A percentile compares a stretch with the other conserved stretches of the same genome.
Evolutionary conservation across 2,329 filamentous ascomycete species (phyloP).

Genomic region (Calycina herbarum): DNA sequence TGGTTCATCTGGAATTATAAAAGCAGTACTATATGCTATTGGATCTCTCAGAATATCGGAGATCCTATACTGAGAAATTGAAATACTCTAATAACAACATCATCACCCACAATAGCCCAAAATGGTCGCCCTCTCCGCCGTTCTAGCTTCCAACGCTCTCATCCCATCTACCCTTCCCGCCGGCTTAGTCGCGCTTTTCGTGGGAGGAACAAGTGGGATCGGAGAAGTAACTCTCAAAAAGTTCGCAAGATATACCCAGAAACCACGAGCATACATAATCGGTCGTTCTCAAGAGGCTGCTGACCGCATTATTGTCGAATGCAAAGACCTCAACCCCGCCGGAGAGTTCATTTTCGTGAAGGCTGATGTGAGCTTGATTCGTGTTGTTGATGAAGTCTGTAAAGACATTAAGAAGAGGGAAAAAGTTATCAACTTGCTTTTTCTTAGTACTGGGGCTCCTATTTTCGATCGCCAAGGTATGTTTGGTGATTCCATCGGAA

Average conservation of each 20-base stretch:
- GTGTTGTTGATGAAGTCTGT: constrained; percentile 50
- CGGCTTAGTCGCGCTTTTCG: constrained; percentile 48
- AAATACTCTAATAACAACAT: neutral
- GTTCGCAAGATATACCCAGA: constrained; percentile 43
- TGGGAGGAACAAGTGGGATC: constrained; percentile 55
- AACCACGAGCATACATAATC: constrained; percentile 51
- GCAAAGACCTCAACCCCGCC: constrained; percentile 43
- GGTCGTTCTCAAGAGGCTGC: constrained; percentile 43
- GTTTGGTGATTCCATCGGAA: neutral
- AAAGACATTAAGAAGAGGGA: constrained; percentile 45
- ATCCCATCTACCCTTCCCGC: constrained; percentile 37
- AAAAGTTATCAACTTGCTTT: constrained; percentile 46
- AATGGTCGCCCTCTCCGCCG: constrained; percentile 34
- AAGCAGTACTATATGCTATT: too few species aligned
- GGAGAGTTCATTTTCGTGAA: constrained; percentile 50
- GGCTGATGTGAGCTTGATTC: constrained; percentile 49
- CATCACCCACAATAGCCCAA: neutral
- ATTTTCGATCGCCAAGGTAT: constrained; percentile 31
- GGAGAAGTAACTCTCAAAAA: constrained; percentile 48
- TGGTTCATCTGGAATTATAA: too few species aligned
- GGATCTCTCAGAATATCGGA: too few species aligned
- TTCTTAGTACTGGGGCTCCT: constrained; percentile 43
- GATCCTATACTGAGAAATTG: neutral
- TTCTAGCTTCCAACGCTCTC: constrained; percentile 41
- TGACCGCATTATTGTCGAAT: constrained; percentile 42